phyloP scores from a whole-genome alignment of 805 yeast genomes.

The Lipomyces yamadae region DNA sequence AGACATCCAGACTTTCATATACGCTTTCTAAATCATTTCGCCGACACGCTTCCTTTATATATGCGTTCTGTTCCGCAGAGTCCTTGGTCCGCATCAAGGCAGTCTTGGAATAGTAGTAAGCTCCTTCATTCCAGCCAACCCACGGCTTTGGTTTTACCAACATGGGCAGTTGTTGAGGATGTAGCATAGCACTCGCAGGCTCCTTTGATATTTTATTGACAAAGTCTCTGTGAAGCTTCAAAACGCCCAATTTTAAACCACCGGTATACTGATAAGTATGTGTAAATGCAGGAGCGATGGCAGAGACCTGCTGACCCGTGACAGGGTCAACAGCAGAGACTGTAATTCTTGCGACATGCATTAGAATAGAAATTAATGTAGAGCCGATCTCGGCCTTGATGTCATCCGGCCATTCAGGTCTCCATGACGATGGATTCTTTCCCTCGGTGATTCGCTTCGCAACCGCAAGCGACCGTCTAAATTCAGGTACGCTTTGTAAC shows the following conservation, averaged over 20 bases:
- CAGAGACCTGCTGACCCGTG: slow-evolving; percentile 67
- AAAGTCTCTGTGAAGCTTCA: slow-evolving; percentile 73
- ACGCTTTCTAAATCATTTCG: slow-evolving; percentile 67
- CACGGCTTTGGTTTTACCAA: slow-evolving; percentile 87
- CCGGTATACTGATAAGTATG: slow-evolving; percentile 82
- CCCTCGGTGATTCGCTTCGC: slow-evolving; percentile 25
- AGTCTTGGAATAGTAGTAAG: slow-evolving; percentile 70
- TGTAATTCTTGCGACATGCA: slow-evolving; percentile 80
- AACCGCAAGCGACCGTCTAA: slow-evolving; percentile 15
- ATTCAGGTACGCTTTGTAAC: slow-evolving; percentile 21
- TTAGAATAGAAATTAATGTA: slow-evolving; percentile 68
- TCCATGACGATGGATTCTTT: slow-evolving; percentile 15
- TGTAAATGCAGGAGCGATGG: slow-evolving; percentile 85
- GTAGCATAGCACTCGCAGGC: slow-evolving; percentile 63
- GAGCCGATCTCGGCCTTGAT: slow-evolving; percentile 80
- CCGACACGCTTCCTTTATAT: slow-evolving; percentile 81
- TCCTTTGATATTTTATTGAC: slow-evolving; percentile 70
- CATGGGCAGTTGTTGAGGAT: slow-evolving; percentile 93
- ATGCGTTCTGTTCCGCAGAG: slow-evolving; percentile 88
- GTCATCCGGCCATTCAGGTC: slow-evolving; percentile 57
- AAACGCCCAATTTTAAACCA: slow-evolving; percentile 81
- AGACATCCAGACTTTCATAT: slow-evolving; percentile 78
- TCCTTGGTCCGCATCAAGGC: slow-evolving; percentile 76
- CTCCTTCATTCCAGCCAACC: slow-evolving; percentile 83
- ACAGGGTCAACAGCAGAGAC: slow-evolving; percentile 83